These are phyloP conservation scores for Taphrina wiesneri DNA, from an alignment of 1,139 yeast genomes.

Conservation along the genomic window DNA sequence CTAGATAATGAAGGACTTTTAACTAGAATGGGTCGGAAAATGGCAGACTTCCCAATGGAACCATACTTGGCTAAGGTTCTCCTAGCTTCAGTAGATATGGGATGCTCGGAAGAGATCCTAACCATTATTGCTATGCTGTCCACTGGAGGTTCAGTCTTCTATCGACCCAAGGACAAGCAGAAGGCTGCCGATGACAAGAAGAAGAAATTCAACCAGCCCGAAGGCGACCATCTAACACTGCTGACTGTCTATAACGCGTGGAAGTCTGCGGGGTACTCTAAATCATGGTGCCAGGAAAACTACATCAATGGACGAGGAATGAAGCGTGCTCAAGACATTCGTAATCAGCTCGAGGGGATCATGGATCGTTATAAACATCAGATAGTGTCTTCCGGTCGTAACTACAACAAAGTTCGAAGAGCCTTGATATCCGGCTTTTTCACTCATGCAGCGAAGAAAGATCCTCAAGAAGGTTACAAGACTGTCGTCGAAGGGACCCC, in stretches of 20 bases:
- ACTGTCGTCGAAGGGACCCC: constrained; percentile 76
- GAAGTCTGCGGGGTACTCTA: constrained; percentile 62
- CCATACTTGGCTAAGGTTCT: constrained; percentile 85
- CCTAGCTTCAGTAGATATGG: constrained; percentile 68
- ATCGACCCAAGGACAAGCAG: constrained; percentile 78
- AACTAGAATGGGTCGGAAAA: constrained; percentile 71
- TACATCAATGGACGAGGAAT: constrained; percentile 79
- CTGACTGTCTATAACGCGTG: constrained; percentile 80
- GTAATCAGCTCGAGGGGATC: constrained; percentile 66
- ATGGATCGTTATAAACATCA: constrained; percentile 59
- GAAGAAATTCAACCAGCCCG: constrained; percentile 51
- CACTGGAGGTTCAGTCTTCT: constrained; percentile 73
- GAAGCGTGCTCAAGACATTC: constrained; percentile 74
- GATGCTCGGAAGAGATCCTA: constrained; percentile 79
- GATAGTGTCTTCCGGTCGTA: constrained; percentile 61
- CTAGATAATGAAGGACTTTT: constrained; percentile 75
- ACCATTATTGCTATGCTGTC: constrained; percentile 90
- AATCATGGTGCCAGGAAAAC: constrained; percentile 78
- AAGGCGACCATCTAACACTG: constrained; percentile 83
- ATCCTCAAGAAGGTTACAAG: constrained; percentile 73
- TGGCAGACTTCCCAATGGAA: constrained; percentile 96
- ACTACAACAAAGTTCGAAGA: constrained; percentile 63
- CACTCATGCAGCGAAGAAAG: constrained; percentile 77
- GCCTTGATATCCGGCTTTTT: constrained; percentile 87
- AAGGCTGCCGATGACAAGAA: constrained; percentile 75